phyloP scores from a whole-genome alignment of 805 yeast species.

The Saturnispora bothae region DNA sequence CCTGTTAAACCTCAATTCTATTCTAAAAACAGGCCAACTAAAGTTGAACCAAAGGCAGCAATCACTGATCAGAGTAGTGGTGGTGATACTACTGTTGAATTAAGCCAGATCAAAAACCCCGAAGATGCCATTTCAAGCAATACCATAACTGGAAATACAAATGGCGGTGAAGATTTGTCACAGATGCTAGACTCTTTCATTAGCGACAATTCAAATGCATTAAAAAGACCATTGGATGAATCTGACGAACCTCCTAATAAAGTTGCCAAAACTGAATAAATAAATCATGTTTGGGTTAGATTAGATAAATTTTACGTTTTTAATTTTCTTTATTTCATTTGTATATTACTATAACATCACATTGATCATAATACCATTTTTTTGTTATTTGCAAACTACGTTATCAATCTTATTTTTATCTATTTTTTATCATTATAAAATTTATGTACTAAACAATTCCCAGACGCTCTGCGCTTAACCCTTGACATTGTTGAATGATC shows the following conservation, averaged over 20 bases:
- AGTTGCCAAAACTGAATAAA: constrained; percentile 4
- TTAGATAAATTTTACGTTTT: background rate
- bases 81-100: constrained; percentile 1
- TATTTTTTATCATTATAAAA: background rate
- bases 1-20: constrained; percentile 6
- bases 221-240: constrained; percentile 3
- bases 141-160: background rate
- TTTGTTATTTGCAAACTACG: background rate
- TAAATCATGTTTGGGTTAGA: no score
- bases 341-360: background rate
- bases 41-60: background rate
- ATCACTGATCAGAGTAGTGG: background rate
- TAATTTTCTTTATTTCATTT: background rate
- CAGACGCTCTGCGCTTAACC: no score
- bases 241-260: constrained; percentile 2
- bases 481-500: constrained; percentile 77
- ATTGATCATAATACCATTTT: background rate
- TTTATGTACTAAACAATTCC: constrained; percentile 1
- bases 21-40: constrained; percentile 5
- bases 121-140: background rate
- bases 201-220: constrained; percentile 7
- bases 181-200: constrained; percentile 8
- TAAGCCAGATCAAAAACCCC: background rate
- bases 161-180: constrained; percentile 3
- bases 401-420: background rate